Conservation (phyloP, 2,329 filamentous ascomycete genomes). For the Botryotinia globosa region DNA sequence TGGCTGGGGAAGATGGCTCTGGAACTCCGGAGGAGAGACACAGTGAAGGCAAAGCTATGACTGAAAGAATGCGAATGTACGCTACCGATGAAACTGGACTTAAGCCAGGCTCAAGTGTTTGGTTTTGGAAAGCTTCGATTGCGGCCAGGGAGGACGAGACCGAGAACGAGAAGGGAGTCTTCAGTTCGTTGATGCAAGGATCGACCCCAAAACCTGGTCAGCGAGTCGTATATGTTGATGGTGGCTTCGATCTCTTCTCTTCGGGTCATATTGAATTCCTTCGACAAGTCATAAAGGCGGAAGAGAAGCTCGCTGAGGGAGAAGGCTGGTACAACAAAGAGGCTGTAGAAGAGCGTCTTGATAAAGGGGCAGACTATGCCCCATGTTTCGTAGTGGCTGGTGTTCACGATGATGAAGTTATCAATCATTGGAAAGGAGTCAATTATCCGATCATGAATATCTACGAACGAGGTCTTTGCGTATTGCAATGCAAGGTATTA, state of each 20-base stretch:
- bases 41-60: constrained; percentile 64
- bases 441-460: constrained; percentile 99
- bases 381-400: constrained; percentile 89
- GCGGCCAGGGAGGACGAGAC: constrained; percentile 38
- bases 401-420: constrained; percentile 90
- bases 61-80: constrained; percentile 76
- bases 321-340: constrained; percentile 73
- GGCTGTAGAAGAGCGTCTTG: constrained; percentile 59
- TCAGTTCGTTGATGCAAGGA: constrained; percentile 67
- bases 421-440: constrained; percentile 94
- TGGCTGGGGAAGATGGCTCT: constrained; percentile 70
- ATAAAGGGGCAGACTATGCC: constrained; percentile 67
- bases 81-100: constrained; percentile 82
- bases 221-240: constrained; percentile 89
- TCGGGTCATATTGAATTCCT: constrained; percentile 97
- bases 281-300: constrained; percentile 68
- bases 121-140: constrained; percentile 68
- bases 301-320: constrained; percentile 64
- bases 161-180: constrained; percentile 61
- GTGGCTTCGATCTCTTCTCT: constrained; percentile 94
- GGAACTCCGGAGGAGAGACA: constrained; percentile 67
- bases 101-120: constrained; percentile 77
- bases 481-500: constrained; percentile 84
- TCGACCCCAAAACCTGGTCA: constrained; percentile 72
- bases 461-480: constrained; percentile 91